phyloP scores from a whole-genome alignment of 768 basidiomycete species.

The Cystobasidium ongulense region DNA sequence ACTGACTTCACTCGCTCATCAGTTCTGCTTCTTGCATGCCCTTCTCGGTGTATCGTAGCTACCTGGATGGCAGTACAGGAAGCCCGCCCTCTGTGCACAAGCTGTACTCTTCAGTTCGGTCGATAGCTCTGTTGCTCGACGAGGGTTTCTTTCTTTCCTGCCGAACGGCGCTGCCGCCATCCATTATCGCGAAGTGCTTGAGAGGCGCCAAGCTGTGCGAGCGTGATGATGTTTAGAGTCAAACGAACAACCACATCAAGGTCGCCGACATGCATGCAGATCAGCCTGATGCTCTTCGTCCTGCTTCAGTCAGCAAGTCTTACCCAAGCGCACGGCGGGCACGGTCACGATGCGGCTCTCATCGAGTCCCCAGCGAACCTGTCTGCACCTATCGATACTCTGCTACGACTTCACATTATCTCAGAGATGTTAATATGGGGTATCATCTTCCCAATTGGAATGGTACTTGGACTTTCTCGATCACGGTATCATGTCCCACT shows the following conservation, averaged over 20 bases:
- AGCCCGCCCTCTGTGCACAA: too few relatives aligned
- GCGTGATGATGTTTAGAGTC: background rate
- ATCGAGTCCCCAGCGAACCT: background rate
- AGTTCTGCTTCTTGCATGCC: too few relatives aligned
- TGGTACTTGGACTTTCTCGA: background rate
- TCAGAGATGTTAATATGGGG: background rate
- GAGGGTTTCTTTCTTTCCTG: too few relatives aligned
- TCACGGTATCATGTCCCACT: slow-evolving; percentile 6
- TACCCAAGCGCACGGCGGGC: background rate
- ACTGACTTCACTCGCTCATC: too few relatives aligned
- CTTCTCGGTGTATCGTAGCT: too few relatives aligned
- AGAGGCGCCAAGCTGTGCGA: background rate
- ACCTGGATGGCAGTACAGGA: too few relatives aligned
- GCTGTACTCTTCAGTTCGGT: too few relatives aligned
- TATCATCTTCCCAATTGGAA: slow-evolving; percentile 1
- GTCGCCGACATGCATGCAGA: background rate
- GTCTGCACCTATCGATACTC: background rate
- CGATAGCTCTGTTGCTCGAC: too few relatives aligned
- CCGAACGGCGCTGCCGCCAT: too few relatives aligned
- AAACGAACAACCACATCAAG: background rate
- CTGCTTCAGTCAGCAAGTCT: background rate
- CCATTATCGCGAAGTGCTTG: too few relatives aligned
- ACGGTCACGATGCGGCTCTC: background rate
- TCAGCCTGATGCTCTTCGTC: background rate
- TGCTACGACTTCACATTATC: background rate